Base-by-base conservation (phyloP, 352 stramenopile species). In the Phytophthora hibernalis region DNA sequence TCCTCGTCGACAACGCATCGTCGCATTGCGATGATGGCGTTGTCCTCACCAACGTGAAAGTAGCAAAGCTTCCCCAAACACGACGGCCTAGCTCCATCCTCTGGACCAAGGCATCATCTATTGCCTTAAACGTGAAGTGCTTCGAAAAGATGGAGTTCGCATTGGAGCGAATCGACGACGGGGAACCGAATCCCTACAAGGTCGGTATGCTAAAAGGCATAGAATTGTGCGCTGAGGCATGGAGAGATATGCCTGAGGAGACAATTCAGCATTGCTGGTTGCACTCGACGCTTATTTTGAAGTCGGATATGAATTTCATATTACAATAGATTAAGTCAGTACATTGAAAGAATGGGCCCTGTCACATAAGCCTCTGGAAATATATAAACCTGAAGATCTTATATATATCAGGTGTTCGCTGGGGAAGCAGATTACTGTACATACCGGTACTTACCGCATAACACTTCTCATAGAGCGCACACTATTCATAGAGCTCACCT, bases 71-170 rank as follows among this genome's bases (percentile, higher is more conserved):
- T 6, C 48, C 48, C n/a, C 28, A 11, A 55, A 43, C 30, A 44
- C 48, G 6, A 55, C 48, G 2, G 26, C n/a, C 5, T 44, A 42
- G 30, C 48, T 55, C 3, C 48, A 55, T 12, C 48, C 48, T 6
- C 48, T 55, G 2, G 48, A 55, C 30, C 48, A 55, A 30, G 48
- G 48, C 1, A 55, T 55, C 2, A 55, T 55, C 9, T 55, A 55
- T 11, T 44, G 48, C n/a, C 1, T 55, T 1, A 55, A 55, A 10
- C 48, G 48, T 9, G 16, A 55, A 13, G 48, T 55, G 7, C 28
- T 55, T 5, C 28, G 40, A 30, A 16, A 55, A 55, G 28, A 55
- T 55, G 48, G 30, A 55, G 48, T 44, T n/a, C 13, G 48, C 48
- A 5, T 16, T 44, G 30, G 48, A 55, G 5, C 6, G 12, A n/a